Evolutionary conservation across 768 basidiomycete genomes (phyloP).

Genomic region (Leccinum uliginosum): DNA sequence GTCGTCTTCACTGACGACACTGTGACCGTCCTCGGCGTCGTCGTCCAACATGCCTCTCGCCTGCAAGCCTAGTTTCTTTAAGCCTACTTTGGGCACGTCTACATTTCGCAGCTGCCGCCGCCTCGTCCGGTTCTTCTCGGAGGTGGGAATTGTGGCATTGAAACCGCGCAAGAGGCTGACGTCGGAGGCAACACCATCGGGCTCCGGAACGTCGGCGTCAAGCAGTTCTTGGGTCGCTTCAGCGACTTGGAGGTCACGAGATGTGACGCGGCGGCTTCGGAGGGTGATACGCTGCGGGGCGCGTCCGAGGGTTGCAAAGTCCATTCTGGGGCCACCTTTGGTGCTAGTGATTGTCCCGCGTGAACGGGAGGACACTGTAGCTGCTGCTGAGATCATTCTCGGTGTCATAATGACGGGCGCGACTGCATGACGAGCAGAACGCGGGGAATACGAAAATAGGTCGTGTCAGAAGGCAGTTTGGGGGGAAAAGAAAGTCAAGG

Average conservation of each 20-base stretch:
- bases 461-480: background rate
- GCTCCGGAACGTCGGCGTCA: conserved; percentile 66
- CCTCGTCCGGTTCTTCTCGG: conserved; percentile 72
- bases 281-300: conserved; percentile 69
- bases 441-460: background rate
- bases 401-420: conserved; percentile 91
- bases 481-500: background rate
- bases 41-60: conserved; percentile 63
- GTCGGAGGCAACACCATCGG: conserved; percentile 61
- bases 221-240: conserved; percentile 80
- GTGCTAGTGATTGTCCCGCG: conserved; percentile 31
- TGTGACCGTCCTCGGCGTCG: conserved; percentile 54
- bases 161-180: conserved; percentile 88
- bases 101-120: conserved; percentile 78
- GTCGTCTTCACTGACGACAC: conserved; percentile 72
- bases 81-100: conserved; percentile 67
- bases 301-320: conserved; percentile 77
- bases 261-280: conserved; percentile 65
- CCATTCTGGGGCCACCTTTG: conserved; percentile 39
- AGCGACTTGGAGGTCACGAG: conserved; percentile 78
- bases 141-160: conserved; percentile 90
- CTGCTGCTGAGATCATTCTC: conserved; percentile 67
- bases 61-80: conserved; percentile 75
- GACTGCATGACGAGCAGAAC: conserved; percentile 40
- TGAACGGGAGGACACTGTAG: conserved; percentile 58